Evolutionary conservation across 352 stramenopile genomes (phyloP).

Genomic region (Peronospora farinosa): DNA sequence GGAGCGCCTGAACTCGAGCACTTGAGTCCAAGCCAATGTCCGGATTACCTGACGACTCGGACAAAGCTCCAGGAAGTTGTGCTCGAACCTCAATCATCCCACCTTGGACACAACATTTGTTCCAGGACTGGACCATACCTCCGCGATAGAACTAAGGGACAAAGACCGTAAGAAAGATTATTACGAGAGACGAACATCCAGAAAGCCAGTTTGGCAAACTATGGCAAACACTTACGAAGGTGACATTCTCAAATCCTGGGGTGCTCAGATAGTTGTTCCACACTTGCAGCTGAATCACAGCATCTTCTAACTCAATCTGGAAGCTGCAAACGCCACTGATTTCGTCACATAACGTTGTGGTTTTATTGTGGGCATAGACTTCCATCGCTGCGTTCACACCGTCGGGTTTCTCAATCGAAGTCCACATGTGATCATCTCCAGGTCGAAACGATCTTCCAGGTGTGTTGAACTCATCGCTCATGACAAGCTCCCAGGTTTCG

Average conservation of each 20-base stretch:
- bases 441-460: slow-evolving; percentile 78
- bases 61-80: slow-evolving; percentile 60
- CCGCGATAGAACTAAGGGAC: slow-evolving; percentile 41
- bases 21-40: slow-evolving; percentile 35
- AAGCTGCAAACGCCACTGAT: slow-evolving; percentile 26
- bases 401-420: slow-evolving; percentile 90
- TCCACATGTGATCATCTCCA: slow-evolving; percentile 88
- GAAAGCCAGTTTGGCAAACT: neutral
- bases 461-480: slow-evolving; percentile 93
- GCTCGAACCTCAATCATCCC: slow-evolving; percentile 84
- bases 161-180: neutral
- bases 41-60: slow-evolving; percentile 35
- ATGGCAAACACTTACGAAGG: slow-evolving; percentile 28
- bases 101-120: slow-evolving; percentile 91
- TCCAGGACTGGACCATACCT: slow-evolving; percentile 89
- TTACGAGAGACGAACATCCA: slow-evolving; percentile 39
- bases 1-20: slow-evolving; percentile 21
- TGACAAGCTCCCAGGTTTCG: slow-evolving; percentile 78
- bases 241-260: slow-evolving; percentile 33
- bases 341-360: slow-evolving; percentile 34
- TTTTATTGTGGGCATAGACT: slow-evolving; percentile 87
- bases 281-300: slow-evolving; percentile 24
- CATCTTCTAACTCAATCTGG: slow-evolving; percentile 37
- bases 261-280: slow-evolving; percentile 42
- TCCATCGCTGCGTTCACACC: slow-evolving; percentile 87